These are phyloP conservation scores for Pistacia integerrima DNA, from an alignment of 345 rosid genomes.

Conservation along the genomic window DNA sequence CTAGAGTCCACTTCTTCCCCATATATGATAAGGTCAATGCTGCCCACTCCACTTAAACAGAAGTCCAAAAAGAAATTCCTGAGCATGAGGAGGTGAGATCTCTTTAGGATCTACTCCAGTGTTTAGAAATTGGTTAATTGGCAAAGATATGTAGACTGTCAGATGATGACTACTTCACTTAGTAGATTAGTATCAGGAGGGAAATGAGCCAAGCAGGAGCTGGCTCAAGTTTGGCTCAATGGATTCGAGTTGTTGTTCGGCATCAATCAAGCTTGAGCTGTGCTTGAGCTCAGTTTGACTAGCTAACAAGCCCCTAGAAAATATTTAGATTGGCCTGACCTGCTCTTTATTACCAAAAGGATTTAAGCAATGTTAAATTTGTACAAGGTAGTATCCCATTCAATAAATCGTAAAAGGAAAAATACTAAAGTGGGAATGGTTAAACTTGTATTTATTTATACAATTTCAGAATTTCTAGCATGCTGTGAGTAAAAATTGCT, in stretches of 20 bases:
- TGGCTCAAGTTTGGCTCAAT: background rate
- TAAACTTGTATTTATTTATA: no score
- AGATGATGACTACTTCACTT: no score
- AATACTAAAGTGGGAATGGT: no score
- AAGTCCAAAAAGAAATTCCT: conserved; percentile 15
- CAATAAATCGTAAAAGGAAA: no score
- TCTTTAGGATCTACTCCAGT: conserved; percentile 16
- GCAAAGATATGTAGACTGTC: no score
- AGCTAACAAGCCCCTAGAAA: background rate
- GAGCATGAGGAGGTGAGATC: conserved; percentile 14
- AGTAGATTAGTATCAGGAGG: no score
- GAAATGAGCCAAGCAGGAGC: background rate
- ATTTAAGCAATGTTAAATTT: no score
- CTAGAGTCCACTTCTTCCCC: conserved; percentile 6
- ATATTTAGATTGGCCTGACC: background rate
- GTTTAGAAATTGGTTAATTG: conserved; percentile 4
- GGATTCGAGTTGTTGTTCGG: background rate
- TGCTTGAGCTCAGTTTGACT: background rate
- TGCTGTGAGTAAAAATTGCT: no score
- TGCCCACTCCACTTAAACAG: background rate
- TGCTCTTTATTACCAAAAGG: no score
- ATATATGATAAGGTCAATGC: background rate
- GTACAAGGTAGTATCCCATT: no score
- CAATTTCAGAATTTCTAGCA: no score
- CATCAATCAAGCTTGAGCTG: background rate